Conservation (phyloP, 768 basidiomycete genomes). For the Chlorophyllum brunneum region DNA sequence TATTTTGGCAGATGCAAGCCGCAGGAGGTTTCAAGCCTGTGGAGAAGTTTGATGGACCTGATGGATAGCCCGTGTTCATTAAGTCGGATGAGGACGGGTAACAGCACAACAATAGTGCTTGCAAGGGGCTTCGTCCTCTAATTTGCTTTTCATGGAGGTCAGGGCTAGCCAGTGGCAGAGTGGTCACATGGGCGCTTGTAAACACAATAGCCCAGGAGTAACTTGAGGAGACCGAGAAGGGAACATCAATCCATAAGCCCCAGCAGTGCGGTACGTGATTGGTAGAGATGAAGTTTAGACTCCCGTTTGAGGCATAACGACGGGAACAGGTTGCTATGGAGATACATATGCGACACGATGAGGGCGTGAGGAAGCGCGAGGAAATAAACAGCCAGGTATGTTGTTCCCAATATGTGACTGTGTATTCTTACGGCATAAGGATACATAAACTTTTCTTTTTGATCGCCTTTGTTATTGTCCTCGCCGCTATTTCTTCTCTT, state of each 20-base stretch:
- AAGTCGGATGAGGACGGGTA: not conserved
- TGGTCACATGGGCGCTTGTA: too few species aligned
- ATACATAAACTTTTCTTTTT: conserved; percentile 15
- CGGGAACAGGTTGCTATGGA: conserved; percentile 12
- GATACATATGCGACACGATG: conserved; percentile 4
- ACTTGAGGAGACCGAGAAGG: too few species aligned
- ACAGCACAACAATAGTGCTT: not conserved
- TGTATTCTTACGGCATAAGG: conserved; percentile 13
- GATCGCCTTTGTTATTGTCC: conserved; percentile 14
- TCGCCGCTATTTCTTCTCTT: conserved; percentile 8
- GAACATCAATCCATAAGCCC: too few species aligned
- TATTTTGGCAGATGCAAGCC: conserved; percentile 9
- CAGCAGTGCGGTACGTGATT: not conserved
- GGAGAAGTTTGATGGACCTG: conserved; percentile 6
- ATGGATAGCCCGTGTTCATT: not conserved
- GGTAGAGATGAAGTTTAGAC: not conserved
- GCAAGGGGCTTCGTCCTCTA: not conserved
- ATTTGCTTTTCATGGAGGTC: not conserved
- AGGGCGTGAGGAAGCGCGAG: not conserved
- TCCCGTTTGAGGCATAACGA: not conserved
- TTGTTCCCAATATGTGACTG: conserved; percentile 13
- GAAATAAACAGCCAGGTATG: not conserved
- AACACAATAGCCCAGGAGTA: too few species aligned
- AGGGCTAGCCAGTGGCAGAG: too few species aligned
- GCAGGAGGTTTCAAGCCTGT: conserved; percentile 3